Conservation (phyloP, 768 basidiomycete genomes). For the Agaricus blazei region DNA sequence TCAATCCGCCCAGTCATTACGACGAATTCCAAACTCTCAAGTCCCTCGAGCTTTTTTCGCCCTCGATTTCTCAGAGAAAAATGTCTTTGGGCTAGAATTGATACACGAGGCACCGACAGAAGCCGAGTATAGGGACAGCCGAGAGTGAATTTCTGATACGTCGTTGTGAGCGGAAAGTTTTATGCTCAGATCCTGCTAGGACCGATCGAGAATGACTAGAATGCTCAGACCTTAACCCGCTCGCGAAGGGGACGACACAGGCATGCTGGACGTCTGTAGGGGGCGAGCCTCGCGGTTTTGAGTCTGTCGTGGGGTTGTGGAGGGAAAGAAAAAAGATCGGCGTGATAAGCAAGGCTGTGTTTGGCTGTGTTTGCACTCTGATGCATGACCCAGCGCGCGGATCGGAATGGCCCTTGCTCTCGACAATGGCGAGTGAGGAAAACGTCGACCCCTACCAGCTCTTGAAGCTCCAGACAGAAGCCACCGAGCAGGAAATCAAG, state of each 20-base stretch:
- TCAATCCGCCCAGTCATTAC: constrained; percentile 45
- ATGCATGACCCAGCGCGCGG: neutral
- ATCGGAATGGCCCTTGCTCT: neutral
- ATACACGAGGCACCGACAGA: no score
- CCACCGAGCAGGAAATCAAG: constrained; percentile 73
- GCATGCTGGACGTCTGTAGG: constrained; percentile 33
- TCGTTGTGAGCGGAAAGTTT: constrained; percentile 38
- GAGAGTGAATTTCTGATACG: constrained; percentile 61
- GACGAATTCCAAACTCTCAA: constrained; percentile 48
- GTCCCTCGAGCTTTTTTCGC: constrained; percentile 9
- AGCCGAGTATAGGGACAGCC: constrained; percentile 1
- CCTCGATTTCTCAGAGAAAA: constrained; percentile 15
- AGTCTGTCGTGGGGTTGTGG: constrained; percentile 24
- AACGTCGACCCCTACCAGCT: constrained; percentile 74
- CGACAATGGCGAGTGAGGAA: constrained; percentile 30
- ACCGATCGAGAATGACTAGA: constrained; percentile 57
- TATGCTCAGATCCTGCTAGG: constrained; percentile 57
- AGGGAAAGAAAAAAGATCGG: constrained; percentile 3
- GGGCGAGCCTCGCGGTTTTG: constrained; percentile 69
- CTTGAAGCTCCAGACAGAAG: constrained; percentile 52
- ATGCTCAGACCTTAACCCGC: constrained; percentile 84
- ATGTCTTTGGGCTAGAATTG: neutral
- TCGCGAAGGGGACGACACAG: constrained; percentile 38
- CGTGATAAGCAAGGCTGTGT: neutral
- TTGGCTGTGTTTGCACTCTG: neutral